Evolutionary conservation across 2,329 filamentous ascomycete genomes (phyloP), one percentile per base, ranked within the genome.

Genomic region (Trichophyton verrucosum): DNA sequence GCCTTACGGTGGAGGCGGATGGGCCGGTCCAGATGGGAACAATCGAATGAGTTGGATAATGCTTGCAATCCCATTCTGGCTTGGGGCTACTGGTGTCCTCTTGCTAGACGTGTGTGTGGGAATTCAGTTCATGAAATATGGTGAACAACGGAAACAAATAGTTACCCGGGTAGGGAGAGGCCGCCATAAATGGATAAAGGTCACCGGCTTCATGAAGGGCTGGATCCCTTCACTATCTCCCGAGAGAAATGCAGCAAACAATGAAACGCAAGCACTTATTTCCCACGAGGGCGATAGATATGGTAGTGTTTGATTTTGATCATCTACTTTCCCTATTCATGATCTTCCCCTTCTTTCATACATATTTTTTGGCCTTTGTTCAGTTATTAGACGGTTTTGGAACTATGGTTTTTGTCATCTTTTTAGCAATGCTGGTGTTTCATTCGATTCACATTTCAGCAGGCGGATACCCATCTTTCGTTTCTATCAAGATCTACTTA

Each of bases 121-220:
- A 0, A 69, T 84, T 40, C 85, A 87, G 64, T 87, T 86, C 67
- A 72, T 81, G 65, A 74, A 81, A 64, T 87, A 84, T 67, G 81
- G 82, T 7, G 77, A 81, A 62, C 63, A 67, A 1, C 72, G 71
- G 22, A 72, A 73, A 47, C 74, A 70, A 61, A 73, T 77, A 59
- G 75, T 80, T 59, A 73, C 80, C 36, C 74, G 78, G 22, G 73
- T 80, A 5, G 70, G 72, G 51, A 66, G 72, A 63, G 70, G 77
- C 2, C 71, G 73, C 22, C 72, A 70, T 61, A 75, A 76, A 58
- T 86, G 82, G 83, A 75, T 77, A 46, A 74, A 77, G 30, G 82
- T 85, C 4, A 82, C 76, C 61, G 83, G 83, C 8, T 86, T 82
- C 82, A 85, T 86, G 82, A 77, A 83, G 62, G 83, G 83, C 1